These are phyloP conservation scores for Yamadazyma paraphyllophila DNA, from an alignment of 805 yeast genomes.

Conservation along the genomic window DNA sequence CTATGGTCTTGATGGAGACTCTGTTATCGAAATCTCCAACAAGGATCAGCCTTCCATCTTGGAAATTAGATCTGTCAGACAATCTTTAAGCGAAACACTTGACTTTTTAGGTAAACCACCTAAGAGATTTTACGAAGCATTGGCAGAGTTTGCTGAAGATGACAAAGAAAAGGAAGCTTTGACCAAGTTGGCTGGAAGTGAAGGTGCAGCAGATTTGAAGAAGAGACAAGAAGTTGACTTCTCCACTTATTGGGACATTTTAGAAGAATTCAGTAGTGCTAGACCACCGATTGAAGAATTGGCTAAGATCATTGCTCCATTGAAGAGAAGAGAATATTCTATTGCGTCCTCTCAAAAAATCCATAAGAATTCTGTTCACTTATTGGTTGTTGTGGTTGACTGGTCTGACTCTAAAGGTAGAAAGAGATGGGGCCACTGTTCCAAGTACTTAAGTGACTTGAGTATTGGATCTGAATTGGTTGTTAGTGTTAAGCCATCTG, in stretches of 20 bases:
- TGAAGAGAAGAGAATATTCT: slow-evolving; percentile 96
- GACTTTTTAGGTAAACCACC: slow-evolving; percentile 95
- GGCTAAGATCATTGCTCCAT: slow-evolving; percentile 71
- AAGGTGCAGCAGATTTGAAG: slow-evolving; percentile 84
- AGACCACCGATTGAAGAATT: slow-evolving; percentile 72
- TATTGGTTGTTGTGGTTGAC: slow-evolving; percentile 92
- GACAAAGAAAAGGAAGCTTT: slow-evolving; percentile 62
- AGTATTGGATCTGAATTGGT: slow-evolving; percentile 79
- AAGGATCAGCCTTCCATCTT: slow-evolving; percentile 55
- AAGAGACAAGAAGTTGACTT: slow-evolving; percentile 81
- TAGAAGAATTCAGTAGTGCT: slow-evolving; percentile 76
- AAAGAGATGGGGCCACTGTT: slow-evolving; percentile 89
- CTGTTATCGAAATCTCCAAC: slow-evolving; percentile 67
- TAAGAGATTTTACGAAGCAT: slow-evolving; percentile 84
- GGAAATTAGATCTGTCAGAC: slow-evolving; percentile 81
- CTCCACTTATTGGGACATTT: slow-evolving; percentile 75
- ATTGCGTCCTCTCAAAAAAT: slow-evolving; percentile 94
- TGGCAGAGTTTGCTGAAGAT: slow-evolving; percentile 71
- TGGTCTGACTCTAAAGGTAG: slow-evolving; percentile 89
- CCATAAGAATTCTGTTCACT: slow-evolving; percentile 88
- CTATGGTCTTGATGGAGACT: slow-evolving; percentile 71
- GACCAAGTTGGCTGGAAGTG: slow-evolving; percentile 64
- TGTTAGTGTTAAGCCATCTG: slow-evolving; percentile 94
- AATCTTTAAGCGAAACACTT: slow-evolving; percentile 72
- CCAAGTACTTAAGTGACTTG: slow-evolving; percentile 82